These are phyloP conservation scores for Cyberlindnera mycetangii DNA, from an alignment of 805 yeast species.

Conservation along the genomic window DNA sequence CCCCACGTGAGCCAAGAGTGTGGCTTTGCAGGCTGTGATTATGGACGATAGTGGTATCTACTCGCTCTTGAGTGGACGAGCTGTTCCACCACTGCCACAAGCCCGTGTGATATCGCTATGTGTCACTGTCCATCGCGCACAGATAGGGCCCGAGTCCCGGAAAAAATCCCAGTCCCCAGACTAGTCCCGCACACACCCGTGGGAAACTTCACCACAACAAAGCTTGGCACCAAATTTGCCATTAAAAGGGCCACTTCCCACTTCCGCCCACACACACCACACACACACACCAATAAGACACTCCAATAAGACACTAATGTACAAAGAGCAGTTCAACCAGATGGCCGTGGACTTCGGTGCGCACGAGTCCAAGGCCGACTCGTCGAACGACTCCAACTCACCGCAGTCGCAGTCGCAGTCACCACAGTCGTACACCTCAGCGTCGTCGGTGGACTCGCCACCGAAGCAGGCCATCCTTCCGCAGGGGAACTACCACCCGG, in stretches of 20 bases:
- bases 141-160: background rate
- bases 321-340: slow-evolving; percentile 3
- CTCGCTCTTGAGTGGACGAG: no score
- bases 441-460: slow-evolving; percentile 27
- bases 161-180: background rate
- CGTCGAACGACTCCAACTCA: slow-evolving; percentile 28
- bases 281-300: background rate
- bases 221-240: slow-evolving; percentile 13
- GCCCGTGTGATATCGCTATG: no score
- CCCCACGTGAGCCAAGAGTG: no score
- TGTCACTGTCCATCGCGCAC: no score
- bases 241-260: background rate
- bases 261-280: no score
- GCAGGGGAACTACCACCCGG: background rate
- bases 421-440: slow-evolving; percentile 27
- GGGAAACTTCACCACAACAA: slow-evolving; percentile 2
- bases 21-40: no score
- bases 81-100: no score
- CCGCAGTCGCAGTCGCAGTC: slow-evolving; percentile 27
- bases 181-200: background rate
- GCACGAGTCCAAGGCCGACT: slow-evolving; percentile 24
- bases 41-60: no score
- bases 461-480: slow-evolving; percentile 7
- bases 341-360: background rate
- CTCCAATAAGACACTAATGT: slow-evolving; percentile 1